A percentile compares a stretch with the other conserved stretches of the same genome.
phyloP scores from a whole-genome alignment of 1,139 yeast genomes.

The Cylindricascospora bacillispora region DNA sequence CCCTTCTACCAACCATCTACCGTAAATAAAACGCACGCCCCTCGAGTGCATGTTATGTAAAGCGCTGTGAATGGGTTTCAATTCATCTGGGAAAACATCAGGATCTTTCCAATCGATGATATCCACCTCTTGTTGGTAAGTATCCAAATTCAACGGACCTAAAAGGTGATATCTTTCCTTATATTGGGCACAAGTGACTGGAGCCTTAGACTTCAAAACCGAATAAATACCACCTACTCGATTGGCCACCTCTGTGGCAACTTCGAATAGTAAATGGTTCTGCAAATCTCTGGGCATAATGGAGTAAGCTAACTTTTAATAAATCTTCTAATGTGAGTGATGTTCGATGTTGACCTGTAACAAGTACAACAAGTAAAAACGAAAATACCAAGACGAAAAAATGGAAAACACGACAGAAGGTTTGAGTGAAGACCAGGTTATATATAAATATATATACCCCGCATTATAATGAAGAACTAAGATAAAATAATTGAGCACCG shows the following conservation, averaged over 20 bases:
- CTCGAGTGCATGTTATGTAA: slow-evolving; percentile 54
- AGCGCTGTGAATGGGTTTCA: slow-evolving; percentile 20
- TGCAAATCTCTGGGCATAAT: slow-evolving; percentile 59
- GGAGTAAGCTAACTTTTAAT: not conserved
- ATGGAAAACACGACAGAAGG: too few species aligned
- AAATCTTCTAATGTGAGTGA: too few species aligned
- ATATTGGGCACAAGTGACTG: slow-evolving; percentile 88
- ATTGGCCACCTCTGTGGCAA: slow-evolving; percentile 94
- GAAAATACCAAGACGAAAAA: too few species aligned
- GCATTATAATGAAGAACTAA: too few species aligned
- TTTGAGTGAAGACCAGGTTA: too few species aligned
- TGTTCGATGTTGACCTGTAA: too few species aligned
- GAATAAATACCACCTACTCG: slow-evolving; percentile 96
- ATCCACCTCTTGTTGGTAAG: slow-evolving; percentile 88
- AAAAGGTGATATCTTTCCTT: slow-evolving; percentile 72
- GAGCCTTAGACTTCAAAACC: slow-evolving; percentile 89
- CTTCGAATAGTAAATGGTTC: slow-evolving; percentile 78
- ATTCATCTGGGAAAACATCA: slow-evolving; percentile 34
- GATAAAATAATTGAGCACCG: too few species aligned
- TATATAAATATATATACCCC: too few species aligned
- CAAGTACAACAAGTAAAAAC: too few species aligned
- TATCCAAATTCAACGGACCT: slow-evolving; percentile 69
- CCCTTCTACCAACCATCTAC: slow-evolving; percentile 94
- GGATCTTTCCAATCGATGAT: slow-evolving; percentile 53
- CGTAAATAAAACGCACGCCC: slow-evolving; percentile 75